Percentiles rank a stretch among this genome's conserved stretches.
Conservation (phyloP, 108 stramenopile species). For the Thalassiosira profunda region DNA sequence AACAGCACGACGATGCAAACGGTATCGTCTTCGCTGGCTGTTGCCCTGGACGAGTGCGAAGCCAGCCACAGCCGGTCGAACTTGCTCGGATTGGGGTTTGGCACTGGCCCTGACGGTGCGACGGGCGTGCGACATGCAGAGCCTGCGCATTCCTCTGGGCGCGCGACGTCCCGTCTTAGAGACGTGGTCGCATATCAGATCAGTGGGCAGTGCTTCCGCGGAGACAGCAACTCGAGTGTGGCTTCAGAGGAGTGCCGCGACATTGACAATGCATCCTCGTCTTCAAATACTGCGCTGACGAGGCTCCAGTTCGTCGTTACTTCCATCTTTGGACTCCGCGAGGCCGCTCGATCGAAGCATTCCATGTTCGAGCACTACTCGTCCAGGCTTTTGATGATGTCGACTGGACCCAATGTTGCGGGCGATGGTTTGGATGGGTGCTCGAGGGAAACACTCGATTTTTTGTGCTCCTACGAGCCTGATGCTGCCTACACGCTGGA, state of each 20-base stretch:
- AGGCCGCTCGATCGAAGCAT: conserved; percentile 66
- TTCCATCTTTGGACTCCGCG: conserved; percentile 73
- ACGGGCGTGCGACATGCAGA: too few species aligned
- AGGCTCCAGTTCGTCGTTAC: conserved; percentile 79
- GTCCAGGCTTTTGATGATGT: conserved; percentile 63
- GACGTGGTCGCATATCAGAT: conserved; percentile 36
- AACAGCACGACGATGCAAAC: conserved; percentile 80
- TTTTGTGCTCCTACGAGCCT: conserved; percentile 76
- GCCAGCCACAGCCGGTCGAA: conserved; percentile 70
- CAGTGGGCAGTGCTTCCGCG: conserved; percentile 46
- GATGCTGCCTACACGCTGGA: conserved; percentile 62
- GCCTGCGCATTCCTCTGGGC: conserved; percentile 22
- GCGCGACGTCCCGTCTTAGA: conserved; percentile 19
- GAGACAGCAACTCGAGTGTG: conserved; percentile 35
- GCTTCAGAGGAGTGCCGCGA: conserved; percentile 50
- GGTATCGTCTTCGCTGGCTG: conserved; percentile 75
- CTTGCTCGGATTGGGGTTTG: conserved; percentile 40
- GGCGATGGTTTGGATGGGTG: conserved; percentile 83
- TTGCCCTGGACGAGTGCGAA: conserved; percentile 83
- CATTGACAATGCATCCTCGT: conserved; percentile 65
- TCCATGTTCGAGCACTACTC: conserved; percentile 56
- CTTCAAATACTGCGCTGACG: conserved; percentile 67
- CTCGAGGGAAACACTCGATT: conserved; percentile 73
- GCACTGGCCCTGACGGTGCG: conserved; percentile 7
- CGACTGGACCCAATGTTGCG: conserved; percentile 62